phyloP scores from a whole-genome alignment of 768 basidiomycete species.

The Leccinum boreale region DNA sequence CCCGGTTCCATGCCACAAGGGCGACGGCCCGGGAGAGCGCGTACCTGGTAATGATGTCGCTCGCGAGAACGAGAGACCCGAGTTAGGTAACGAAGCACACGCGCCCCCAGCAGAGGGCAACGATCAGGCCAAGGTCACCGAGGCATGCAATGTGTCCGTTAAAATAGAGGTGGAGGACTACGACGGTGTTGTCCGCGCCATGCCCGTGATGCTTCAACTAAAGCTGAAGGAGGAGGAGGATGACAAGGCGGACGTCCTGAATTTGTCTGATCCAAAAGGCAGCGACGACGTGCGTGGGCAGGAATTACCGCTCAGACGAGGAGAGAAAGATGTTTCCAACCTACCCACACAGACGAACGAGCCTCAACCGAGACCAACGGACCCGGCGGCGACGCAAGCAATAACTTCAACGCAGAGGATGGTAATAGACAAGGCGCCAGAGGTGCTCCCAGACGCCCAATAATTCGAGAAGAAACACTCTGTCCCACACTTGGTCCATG shows the following conservation, averaged over 20 bases:
- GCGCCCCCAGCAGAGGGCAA: neutral
- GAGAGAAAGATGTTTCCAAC: too few species aligned
- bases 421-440: too few species aligned
- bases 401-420: too few species aligned
- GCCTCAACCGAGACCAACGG: too few species aligned
- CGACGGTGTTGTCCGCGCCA: neutral
- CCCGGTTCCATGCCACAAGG: neutral
- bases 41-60: neutral
- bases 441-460: too few species aligned
- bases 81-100: neutral
- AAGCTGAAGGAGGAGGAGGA: neutral
- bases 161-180: neutral
- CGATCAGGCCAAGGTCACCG: neutral
- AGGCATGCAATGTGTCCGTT: neutral
- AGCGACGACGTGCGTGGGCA: neutral
- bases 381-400: too few species aligned
- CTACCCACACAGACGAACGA: too few species aligned
- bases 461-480: too few species aligned
- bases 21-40: neutral
- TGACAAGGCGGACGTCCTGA: neutral
- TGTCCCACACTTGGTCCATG: too few species aligned
- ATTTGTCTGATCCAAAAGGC: conserved; percentile 38
- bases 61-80: neutral
- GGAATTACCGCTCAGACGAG: neutral
- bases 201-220: neutral